Evolutionary conservation across 257 asterid genomes (phyloP), one percentile per base, ranked within the genome.

Genomic region (Galeopsis tetrahit): DNA sequence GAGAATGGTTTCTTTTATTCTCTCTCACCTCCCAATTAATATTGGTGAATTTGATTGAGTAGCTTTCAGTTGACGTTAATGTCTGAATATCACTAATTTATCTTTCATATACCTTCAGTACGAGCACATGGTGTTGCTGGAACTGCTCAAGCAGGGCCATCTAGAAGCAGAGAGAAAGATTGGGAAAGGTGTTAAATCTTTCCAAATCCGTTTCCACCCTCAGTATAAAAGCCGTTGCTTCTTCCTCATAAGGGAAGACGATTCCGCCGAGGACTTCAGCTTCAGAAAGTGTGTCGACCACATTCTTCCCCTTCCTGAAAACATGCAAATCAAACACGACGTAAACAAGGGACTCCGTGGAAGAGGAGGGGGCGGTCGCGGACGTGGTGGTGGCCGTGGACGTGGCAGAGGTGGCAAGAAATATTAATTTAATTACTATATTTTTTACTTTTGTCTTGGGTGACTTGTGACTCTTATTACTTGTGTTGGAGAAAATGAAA

Each of bases 201-300:
- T 94, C 80, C 99, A 91, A 81, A 86, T 94, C 35, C 88, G 95
- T 4, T 79, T 17, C 85, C 99, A 94, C 71, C 96, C 91, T 28
- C 86, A 85, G 74, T 94, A 61, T 77, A 91, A 82, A 79, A 91
- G 96, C 49, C 96, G 96, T 7, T 91, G 99, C 85, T 94, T 94
- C 86, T 94, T 91, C 74, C 83, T 94, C 71, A 42, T 78, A 49
- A 91, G 97, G 85, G 91, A 88, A 6, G 98, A 94, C 59, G 93
- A 82, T 5, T 76, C 96, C 1, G 73, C 43, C n/a, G 98, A 94
- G 11, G 98, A 91, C 70, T 94, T 91, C 77, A 94, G 98, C 84
- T 94, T 94, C 88, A 81, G 98, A 71, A 94, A 94, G 85, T 94
- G 98, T 62, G 97, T 94, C 9, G 82, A 94, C 74, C 91, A 77